A percentile compares a stretch with the other conserved stretches of the same genome.
These are phyloP conservation scores for Alloteropsis angusta DNA, from an alignment of 202 grass and related monocot genomes.

Conservation along the genomic window DNA sequence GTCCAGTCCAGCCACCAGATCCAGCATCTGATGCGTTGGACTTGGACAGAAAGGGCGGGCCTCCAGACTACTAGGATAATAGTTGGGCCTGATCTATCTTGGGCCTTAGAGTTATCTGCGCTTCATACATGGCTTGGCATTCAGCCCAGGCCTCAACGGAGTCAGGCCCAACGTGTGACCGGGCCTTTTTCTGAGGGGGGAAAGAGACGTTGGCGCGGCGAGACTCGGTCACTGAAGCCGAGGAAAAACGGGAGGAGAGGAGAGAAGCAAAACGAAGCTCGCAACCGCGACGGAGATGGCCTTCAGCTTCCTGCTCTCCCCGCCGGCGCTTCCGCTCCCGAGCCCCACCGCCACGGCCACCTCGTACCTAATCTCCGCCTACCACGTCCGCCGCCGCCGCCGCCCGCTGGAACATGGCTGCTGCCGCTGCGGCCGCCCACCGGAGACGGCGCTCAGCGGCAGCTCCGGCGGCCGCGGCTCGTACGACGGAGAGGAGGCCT, in stretches of 20 bases:
- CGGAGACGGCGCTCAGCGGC: background rate
- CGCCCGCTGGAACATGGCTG: background rate
- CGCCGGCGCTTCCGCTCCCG: background rate
- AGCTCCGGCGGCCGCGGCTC: background rate
- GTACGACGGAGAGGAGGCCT: background rate
- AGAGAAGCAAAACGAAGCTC: slow-evolving; percentile 14
- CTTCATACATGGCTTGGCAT: background rate
- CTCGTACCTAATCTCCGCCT: background rate
- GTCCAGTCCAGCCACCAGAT: background rate
- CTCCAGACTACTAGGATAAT: background rate
- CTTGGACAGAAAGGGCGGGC: background rate
- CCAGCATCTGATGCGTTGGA: background rate
- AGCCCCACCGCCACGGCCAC: background rate
- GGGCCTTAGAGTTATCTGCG: background rate
- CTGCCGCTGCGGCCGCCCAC: slow-evolving; percentile 26
- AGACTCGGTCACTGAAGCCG: background rate
- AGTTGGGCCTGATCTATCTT: background rate
- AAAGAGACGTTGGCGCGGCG: slow-evolving; percentile 2
- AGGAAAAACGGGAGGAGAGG: slow-evolving; percentile 23
- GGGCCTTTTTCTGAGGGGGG: background rate
- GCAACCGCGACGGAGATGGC: slow-evolving; percentile 20
- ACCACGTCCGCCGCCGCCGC: background rate
- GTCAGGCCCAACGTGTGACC: background rate
- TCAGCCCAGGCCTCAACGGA: background rate
- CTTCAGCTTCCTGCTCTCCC: slow-evolving; percentile 2